phyloP scores from a whole-genome alignment of 306 rosid genomes.

The Dryas octopetala region DNA sequence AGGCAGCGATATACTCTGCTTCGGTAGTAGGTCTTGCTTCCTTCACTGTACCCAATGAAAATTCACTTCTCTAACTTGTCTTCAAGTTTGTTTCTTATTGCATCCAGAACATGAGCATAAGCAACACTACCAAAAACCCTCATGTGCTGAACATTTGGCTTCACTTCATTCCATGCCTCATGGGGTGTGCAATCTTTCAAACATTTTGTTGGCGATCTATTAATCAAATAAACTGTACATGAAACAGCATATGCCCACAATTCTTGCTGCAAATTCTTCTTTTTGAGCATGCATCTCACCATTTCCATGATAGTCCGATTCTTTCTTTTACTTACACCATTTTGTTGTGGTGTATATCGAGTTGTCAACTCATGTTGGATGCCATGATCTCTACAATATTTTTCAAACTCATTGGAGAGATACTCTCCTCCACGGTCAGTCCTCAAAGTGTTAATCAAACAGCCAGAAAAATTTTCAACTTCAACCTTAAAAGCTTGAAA shows the following conservation, averaged over 20 bases:
- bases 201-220: no score
- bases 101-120: no score
- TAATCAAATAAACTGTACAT: no score
- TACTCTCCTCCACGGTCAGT: background rate
- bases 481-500: slow-evolving; percentile 1
- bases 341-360: background rate
- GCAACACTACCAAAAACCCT: no score
- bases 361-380: background rate
- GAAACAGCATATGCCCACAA: no score
- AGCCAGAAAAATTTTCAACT: background rate
- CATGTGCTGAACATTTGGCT: background rate
- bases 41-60: background rate
- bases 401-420: background rate
- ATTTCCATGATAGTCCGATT: background rate
- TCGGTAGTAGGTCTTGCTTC: background rate
- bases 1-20: no score
- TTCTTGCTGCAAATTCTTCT: no score
- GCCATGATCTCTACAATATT: background rate
- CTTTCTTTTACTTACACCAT: background rate
- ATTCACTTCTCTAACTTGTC: background rate
- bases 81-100: no score
- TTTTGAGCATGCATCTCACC: slow-evolving; percentile 1
- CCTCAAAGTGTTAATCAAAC: background rate
- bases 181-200: no score
- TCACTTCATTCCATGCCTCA: no score